Base-by-base conservation (phyloP, 768 basidiomycete species). In the Gautieria morchelliformis region DNA sequence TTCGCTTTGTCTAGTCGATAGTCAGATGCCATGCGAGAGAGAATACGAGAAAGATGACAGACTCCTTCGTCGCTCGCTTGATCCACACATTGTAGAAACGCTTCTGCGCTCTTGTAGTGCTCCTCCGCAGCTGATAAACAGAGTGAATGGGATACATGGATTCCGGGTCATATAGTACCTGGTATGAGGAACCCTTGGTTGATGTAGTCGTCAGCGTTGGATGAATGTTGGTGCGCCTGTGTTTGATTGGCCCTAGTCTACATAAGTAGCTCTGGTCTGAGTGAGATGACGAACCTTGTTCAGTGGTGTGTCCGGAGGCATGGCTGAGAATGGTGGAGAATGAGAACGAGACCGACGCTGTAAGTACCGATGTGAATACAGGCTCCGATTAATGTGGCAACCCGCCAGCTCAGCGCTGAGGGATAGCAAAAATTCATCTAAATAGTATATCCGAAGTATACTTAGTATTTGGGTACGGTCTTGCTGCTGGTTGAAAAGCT, bases 171-270 rank as follows among this genome's bases (percentile, higher is more conserved):
- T 57, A 10, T 17, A 47, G 19, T 37, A 50, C 56, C 56, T 48
- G 81, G 80, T 20, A 89, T 78, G 53, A 89, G 76, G 6, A 88
- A 73, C 12, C 89, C 89, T 58, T 80, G 78, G 12, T 74, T 75
- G 46, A 78, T 65, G 64, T 78, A 81, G 58, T 90, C 87, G 52
- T 91, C 88, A 37, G 88, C 89, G 64, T 85, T 86, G 15, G 84
- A 83, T 53, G 85, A 85, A 70, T 90, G 87, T 63, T 85, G 82
- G 68, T 92, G 87, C 20, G 89, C 89, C 88, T 91, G 46, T 33
- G 4, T 22, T 14, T n/a, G 39, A 20, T 58, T 37, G 37, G 20
- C 19, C n/a, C 27, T 19, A 22, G 19, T 22, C 22, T 39, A 14
- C 17, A 30, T n/a, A 35, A 10, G 27, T 33, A 33, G 45, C 20